Evolutionary conservation across 148 eudicot species (phyloP).

Genomic region (Fagopyrum homotropicum): DNA sequence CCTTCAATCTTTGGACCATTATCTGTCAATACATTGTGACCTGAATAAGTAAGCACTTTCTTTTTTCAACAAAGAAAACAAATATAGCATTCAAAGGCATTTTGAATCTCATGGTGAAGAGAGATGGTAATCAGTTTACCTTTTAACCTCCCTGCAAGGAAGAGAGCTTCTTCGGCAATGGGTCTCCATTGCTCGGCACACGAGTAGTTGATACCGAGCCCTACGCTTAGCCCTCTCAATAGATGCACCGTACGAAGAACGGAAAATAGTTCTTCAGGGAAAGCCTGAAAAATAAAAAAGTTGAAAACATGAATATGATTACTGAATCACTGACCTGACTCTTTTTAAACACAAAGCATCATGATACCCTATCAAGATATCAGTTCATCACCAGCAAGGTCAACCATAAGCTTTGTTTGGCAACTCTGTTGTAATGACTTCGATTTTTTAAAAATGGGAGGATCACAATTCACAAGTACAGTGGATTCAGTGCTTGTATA

Average conservation of each 20-base stretch:
- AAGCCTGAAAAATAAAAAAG: constrained; percentile 35
- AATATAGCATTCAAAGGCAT: not conserved
- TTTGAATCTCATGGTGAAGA: not conserved
- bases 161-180: constrained; percentile 81
- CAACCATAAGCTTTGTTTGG: not conserved
- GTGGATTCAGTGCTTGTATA: no score
- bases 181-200: constrained; percentile 97
- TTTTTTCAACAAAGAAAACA: not conserved
- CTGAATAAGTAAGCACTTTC: not conserved
- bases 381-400: not conserved
- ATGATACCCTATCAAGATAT: not conserved
- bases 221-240: constrained; percentile 92
- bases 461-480: no score
- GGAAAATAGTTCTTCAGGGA: constrained; percentile 93
- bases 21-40: constrained; percentile 9
- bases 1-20: not conserved
- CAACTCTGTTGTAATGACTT: no score
- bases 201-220: constrained; percentile 83
- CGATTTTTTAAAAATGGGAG: not conserved
- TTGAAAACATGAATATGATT: not conserved
- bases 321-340: not conserved
- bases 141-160: constrained; percentile 30
- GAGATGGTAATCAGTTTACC: not conserved
- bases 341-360: not conserved
- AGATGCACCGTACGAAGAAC: constrained; percentile 92